Evolutionary conservation across 768 basidiomycete genomes (phyloP).

Genomic region (Austroboletus eburneus): DNA sequence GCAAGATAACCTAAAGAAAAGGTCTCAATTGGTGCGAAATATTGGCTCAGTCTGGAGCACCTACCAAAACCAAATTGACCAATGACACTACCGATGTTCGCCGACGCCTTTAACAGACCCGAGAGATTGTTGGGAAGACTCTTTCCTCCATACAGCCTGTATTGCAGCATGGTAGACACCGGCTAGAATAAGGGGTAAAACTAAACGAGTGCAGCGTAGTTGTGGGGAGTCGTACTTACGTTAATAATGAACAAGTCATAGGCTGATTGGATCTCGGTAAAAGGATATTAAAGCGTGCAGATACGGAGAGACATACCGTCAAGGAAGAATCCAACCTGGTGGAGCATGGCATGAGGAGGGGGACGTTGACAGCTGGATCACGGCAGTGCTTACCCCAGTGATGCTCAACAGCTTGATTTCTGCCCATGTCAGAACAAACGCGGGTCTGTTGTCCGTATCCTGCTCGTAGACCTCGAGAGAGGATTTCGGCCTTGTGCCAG

Average conservation of each 20-base stretch:
- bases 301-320: constrained; percentile 45
- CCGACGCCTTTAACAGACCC: constrained; percentile 62
- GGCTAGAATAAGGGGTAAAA: constrained; percentile 36
- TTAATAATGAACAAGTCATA: constrained; percentile 74
- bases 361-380: background rate
- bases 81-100: constrained; percentile 71
- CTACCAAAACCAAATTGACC: constrained; percentile 63
- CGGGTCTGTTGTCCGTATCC: constrained; percentile 29
- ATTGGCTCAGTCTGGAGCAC: background rate
- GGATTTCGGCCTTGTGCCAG: background rate
- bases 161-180: constrained; percentile 65
- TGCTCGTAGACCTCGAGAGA: constrained; percentile 29
- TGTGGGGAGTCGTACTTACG: constrained; percentile 30
- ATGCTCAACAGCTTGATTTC: constrained; percentile 62
- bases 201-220: background rate
- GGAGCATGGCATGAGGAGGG: background rate
- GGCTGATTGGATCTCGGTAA: constrained; percentile 36
- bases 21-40: background rate
- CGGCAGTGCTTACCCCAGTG: constrained; percentile 45
- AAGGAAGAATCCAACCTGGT: constrained; percentile 65
- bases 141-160: constrained; percentile 51
- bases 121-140: constrained; percentile 51
- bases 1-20: constrained; percentile 50
- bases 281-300: background rate
- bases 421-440: constrained; percentile 38